Percentiles rank a stretch among this genome's conserved stretches.
Evolutionary conservation across 2,329 filamentous ascomycete species (phyloP).

Genomic region (Neoarthrinium moseri): DNA sequence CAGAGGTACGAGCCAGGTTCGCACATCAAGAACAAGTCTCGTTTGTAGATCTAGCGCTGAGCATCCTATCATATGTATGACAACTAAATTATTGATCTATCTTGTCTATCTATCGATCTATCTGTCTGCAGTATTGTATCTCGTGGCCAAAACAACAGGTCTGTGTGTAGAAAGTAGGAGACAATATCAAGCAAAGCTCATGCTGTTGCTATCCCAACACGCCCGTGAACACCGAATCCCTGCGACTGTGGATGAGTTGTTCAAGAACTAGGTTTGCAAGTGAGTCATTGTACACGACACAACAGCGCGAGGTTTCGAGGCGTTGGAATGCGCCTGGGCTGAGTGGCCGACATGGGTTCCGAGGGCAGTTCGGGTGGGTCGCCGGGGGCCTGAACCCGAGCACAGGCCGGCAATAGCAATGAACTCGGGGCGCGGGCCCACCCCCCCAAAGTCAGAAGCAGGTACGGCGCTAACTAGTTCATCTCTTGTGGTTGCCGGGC

Average conservation of each 20-base stretch:
- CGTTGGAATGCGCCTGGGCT: not conserved
- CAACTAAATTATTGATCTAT: no score
- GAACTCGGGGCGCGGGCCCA: no score
- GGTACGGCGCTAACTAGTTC: no score
- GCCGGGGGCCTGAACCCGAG: no score
- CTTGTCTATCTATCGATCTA: no score
- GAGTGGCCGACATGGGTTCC: not conserved
- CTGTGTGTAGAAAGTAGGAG: no score
- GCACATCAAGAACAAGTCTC: constrained; percentile 50
- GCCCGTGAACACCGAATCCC: no score
- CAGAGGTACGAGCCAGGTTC: constrained; percentile 48
- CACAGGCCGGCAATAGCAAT: no score
- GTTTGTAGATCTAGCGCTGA: constrained; percentile 33
- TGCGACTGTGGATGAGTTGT: constrained; percentile 4
- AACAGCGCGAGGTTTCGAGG: not conserved
- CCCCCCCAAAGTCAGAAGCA: no score
- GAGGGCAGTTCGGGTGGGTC: not conserved
- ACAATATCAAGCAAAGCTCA: no score
- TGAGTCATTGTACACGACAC: constrained; percentile 5
- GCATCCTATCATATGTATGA: not conserved
- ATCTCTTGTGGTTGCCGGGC: constrained; percentile 1
- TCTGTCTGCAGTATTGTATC: no score
- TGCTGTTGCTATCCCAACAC: not conserved
- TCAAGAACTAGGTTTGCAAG: not conserved
- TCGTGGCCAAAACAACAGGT: no score